Evolutionary conservation across 2,329 filamentous ascomycete genomes (phyloP).

Genomic region (Talaromyces sp.): DNA sequence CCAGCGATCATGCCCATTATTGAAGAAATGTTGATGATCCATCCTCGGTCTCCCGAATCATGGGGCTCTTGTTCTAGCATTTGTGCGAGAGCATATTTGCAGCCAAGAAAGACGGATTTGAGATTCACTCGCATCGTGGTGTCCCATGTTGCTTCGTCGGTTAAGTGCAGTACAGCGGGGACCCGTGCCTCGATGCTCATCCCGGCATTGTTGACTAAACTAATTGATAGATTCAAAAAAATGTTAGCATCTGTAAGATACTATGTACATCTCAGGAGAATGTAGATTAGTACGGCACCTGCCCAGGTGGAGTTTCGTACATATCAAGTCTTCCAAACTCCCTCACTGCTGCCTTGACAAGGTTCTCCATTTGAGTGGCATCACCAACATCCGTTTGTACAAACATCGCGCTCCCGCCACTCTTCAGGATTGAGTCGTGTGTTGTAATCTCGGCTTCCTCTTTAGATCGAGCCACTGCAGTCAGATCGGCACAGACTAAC

Average conservation of each 20-base stretch:
- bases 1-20: slow-evolving; percentile 34
- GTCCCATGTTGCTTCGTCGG: slow-evolving; percentile 52
- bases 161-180: slow-evolving; percentile 49
- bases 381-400: slow-evolving; percentile 49
- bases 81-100: slow-evolving; percentile 43
- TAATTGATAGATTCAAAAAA: too few relatives aligned
- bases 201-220: slow-evolving; percentile 53
- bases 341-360: slow-evolving; percentile 42
- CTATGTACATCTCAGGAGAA: neutral
- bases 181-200: slow-evolving; percentile 44
- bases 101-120: slow-evolving; percentile 46
- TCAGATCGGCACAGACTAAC: slow-evolving; percentile 49
- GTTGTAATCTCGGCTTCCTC: slow-evolving; percentile 35
- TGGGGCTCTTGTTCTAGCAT: slow-evolving; percentile 44
- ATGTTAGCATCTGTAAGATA: too few relatives aligned
- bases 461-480: slow-evolving; percentile 15
- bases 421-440: slow-evolving; percentile 42
- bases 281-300: neutral
- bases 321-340: slow-evolving; percentile 48
- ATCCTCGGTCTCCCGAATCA: slow-evolving; percentile 36
- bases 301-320: slow-evolving; percentile 30
- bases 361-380: slow-evolving; percentile 36
- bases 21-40: slow-evolving; percentile 40
- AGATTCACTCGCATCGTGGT: slow-evolving; percentile 40
- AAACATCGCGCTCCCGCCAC: slow-evolving; percentile 45